Percentiles rank a stretch among this genome's conserved stretches.
Evolutionary conservation across 1,284 basidiomycete genomes (phyloP).

Genomic region (Spongispora temasekensis): DNA sequence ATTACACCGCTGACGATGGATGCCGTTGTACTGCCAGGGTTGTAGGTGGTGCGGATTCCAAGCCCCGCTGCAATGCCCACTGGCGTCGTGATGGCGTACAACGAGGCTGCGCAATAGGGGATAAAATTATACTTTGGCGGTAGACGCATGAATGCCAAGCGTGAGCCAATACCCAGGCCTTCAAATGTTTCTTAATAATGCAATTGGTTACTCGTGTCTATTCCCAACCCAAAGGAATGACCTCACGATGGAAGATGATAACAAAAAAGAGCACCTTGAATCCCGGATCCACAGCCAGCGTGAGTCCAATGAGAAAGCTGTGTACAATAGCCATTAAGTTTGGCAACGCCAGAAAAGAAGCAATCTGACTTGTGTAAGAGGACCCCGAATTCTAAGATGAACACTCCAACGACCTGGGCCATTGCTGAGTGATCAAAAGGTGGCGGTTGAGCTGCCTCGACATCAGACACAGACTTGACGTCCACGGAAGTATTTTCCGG

Average conservation of each 20-base stretch:
- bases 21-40: conserved; percentile 73
- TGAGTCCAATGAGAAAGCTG: conserved; percentile 86
- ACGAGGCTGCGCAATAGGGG: conserved; percentile 61
- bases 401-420: conserved; percentile 84
- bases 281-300: conserved; percentile 80
- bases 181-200: conserved; percentile 77
- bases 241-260: conserved; percentile 86
- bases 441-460: conserved; percentile 18
- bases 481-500: conserved; percentile 45
- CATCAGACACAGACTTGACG: conserved; percentile 19
- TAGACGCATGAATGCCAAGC: conserved; percentile 74
- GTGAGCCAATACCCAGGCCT: conserved; percentile 87
- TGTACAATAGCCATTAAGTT: conserved; percentile 23
- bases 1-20: conserved; percentile 83
- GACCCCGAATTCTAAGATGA: conserved; percentile 91
- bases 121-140: conserved; percentile 60
- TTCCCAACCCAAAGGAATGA: conserved; percentile 10
- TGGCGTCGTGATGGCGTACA: conserved; percentile 83
- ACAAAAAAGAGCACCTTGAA: conserved; percentile 91
- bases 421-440: conserved; percentile 45
- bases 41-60: conserved; percentile 80
- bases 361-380: conserved; percentile 71
- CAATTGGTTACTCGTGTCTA: no score
- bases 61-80: conserved; percentile 84
- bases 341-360: neutral